These are phyloP conservation scores for Gastrolobium villosum DNA, from an alignment of 306 rosid species.

Conservation along the genomic window DNA sequence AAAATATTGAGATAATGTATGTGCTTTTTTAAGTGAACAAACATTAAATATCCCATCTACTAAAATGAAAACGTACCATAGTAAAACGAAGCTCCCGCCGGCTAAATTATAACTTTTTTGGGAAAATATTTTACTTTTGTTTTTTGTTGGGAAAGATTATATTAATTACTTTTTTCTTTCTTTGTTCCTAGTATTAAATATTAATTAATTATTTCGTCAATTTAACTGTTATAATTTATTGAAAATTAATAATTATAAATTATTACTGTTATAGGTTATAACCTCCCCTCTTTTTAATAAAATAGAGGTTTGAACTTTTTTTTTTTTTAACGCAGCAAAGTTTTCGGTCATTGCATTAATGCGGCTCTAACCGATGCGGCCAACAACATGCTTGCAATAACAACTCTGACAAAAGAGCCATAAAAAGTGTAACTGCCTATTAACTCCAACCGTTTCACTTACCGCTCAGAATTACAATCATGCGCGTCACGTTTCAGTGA, in stretches of 20 bases:
- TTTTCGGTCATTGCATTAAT: conserved; percentile 14
- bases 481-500: neutral
- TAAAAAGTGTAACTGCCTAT: conserved; percentile 56
- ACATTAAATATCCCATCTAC: neutral
- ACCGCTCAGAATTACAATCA: conserved; percentile 19
- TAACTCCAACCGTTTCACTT: conserved; percentile 50
- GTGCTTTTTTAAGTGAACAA: neutral
- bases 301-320: too few species aligned
- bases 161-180: too few species aligned
- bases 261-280: too few species aligned
- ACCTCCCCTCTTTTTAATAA: too few species aligned
- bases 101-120: too few species aligned
- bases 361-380: conserved; percentile 10
- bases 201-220: too few species aligned
- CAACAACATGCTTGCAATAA: conserved; percentile 32
- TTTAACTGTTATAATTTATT: too few species aligned
- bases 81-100: neutral
- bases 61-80: neutral
- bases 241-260: too few species aligned
- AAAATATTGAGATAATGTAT: conserved; percentile 34
- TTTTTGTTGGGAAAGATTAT: too few species aligned
- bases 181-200: too few species aligned
- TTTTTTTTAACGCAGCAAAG: neutral
- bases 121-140: too few species aligned
- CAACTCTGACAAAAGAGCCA: conserved; percentile 52